These are phyloP conservation scores for Thraustochytrium striatum DNA, from an alignment of 352 stramenopile genomes.

Conservation along the genomic window DNA sequence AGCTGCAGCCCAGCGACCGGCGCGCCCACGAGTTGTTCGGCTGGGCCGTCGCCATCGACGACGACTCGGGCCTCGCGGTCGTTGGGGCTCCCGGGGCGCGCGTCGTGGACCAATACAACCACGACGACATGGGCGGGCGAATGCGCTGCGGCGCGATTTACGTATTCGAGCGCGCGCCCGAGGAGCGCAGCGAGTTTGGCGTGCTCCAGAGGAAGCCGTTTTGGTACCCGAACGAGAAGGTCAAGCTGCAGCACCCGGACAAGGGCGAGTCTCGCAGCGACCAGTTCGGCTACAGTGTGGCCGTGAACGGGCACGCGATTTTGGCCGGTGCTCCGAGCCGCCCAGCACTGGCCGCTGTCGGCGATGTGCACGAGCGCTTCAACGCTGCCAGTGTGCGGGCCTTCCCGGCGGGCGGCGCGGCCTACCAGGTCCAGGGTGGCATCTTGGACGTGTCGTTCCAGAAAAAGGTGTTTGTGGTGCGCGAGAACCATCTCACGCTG, in stretches of 20 bases:
- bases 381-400: neutral
- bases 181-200: neutral
- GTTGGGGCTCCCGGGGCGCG: slow-evolving; percentile 63
- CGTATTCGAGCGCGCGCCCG: slow-evolving; percentile 34
- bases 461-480: slow-evolving; percentile 29
- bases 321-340: slow-evolving; percentile 16
- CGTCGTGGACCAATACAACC: slow-evolving; percentile 13
- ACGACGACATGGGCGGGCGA: neutral
- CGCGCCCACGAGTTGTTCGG: slow-evolving; percentile 74
- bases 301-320: neutral
- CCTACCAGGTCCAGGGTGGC: slow-evolving; percentile 9
- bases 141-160: slow-evolving; percentile 19
- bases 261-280: neutral
- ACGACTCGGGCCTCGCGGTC: slow-evolving; percentile 70
- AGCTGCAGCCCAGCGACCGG: slow-evolving; percentile 80
- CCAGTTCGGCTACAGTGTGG: slow-evolving; percentile 39
- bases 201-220: neutral
- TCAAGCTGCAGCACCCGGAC: slow-evolving; percentile 30
- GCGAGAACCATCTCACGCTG: slow-evolving; percentile 36
- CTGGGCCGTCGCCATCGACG: slow-evolving; percentile 73
- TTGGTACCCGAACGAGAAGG: neutral
- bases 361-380: neutral
- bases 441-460: slow-evolving; percentile 17
- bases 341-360: neutral
- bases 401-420: slow-evolving; percentile 25